Evolutionary conservation across 805 yeast species (phyloP).

Genomic region (Saturnispora silvae): DNA sequence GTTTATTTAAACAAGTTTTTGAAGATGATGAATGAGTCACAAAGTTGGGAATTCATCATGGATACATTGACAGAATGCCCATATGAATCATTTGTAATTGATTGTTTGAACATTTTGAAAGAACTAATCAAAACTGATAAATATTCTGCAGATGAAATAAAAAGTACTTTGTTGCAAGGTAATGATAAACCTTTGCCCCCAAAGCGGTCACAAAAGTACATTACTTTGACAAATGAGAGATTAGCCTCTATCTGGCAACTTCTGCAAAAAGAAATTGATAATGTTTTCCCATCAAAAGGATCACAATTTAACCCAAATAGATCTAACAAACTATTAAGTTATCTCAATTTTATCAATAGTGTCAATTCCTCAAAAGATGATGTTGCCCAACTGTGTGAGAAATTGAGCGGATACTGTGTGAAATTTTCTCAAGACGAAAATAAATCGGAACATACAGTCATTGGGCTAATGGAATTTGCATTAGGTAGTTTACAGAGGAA

Average conservation of each 20-base stretch:
- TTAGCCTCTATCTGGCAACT: conserved; percentile 33
- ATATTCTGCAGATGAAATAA: background rate
- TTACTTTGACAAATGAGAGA: conserved; percentile 34
- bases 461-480: conserved; percentile 16
- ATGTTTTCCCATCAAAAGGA: conserved; percentile 23
- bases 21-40: conserved; percentile 43
- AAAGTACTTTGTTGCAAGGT: background rate
- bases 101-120: conserved; percentile 57
- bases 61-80: conserved; percentile 54
- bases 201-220: conserved; percentile 27
- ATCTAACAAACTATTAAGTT: conserved; percentile 40
- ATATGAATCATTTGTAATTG: conserved; percentile 49
- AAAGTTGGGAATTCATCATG: conserved; percentile 47
- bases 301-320: conserved; percentile 16
- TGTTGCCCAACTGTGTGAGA: background rate
- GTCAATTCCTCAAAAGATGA: conserved; percentile 5
- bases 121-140: conserved; percentile 35
- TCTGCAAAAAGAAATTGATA: conserved; percentile 29
- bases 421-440: background rate
- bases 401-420: background rate
- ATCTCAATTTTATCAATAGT: conserved; percentile 39
- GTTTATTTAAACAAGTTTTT: conserved; percentile 58
- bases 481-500: too few relatives aligned
- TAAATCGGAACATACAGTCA: conserved; percentile 3
- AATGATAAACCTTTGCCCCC: conserved; percentile 25